Evolutionary conservation across 805 yeast species (phyloP), one percentile per base, ranked within the genome.

Genomic region (Komagataella pastoris): DNA sequence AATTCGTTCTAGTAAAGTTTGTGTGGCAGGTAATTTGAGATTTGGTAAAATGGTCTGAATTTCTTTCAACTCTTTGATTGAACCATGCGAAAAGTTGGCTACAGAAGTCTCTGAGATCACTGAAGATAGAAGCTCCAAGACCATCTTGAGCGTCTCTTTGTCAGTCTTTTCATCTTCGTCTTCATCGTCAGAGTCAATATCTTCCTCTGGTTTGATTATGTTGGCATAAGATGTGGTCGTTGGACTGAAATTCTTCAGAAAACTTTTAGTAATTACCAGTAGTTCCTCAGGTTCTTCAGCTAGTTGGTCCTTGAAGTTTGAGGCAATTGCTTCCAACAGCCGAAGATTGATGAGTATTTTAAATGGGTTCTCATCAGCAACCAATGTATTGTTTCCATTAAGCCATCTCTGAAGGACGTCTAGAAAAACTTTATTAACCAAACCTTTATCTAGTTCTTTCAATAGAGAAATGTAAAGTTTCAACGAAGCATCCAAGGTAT

Each of bases 371-470:
- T 69, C 68, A 2, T 66, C 69, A 8, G 53, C 51, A n/a, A 57
- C 50, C 10, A 52, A 45, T 14, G 49, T 40, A 5, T 51, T 51
- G 44, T 56, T 59, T 6, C 54, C 51, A 19, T 49, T 59, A 44
- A 85, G 70, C 90, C 95, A 87, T 56, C 81, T 69, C 52, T 74
- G 73, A 54, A 91, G 66, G 1, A 81, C 64, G 0, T 54, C 55
- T 3, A 80, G 63, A 57, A 88, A 85, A 2, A 73, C 64, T 36
- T 58, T 66, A 53, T 68, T 77, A 2, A 77, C 63, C 10, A 72
- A 62, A 0, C 65, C 68, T 47, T 78, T 78, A 52, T 77, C 79
- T 6, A 82, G 58, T 23, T 75, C 70, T 49, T 68, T 66, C 51
- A 87, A 63, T 3, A 86, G 57, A 3, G 65, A 67, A 1, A 77